These are phyloP conservation scores for Backusella mclennaniae DNA, from an alignment of 192 early-diverging fungal genomes.

Conservation along the genomic window DNA sequence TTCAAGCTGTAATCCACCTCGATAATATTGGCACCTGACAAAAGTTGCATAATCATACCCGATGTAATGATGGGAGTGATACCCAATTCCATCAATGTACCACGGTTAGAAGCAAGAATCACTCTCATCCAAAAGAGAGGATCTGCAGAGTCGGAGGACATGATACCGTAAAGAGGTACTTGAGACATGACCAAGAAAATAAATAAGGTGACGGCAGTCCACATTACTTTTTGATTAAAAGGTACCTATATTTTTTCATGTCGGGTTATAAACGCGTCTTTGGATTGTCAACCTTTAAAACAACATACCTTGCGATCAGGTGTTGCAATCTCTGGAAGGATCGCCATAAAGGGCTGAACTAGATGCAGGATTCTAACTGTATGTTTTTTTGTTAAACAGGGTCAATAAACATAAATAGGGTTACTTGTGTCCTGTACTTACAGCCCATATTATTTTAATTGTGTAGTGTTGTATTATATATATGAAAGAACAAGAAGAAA, in stretches of 20 bases:
- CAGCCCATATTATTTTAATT: neutral
- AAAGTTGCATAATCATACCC: slow-evolving; percentile 99
- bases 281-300: neutral
- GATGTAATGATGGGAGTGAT: slow-evolving; percentile 99
- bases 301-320: slow-evolving; percentile 90
- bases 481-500: neutral
- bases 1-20: slow-evolving; percentile 98
- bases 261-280: neutral
- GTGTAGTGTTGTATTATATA: neutral
- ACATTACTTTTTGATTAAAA: slow-evolving; percentile 98
- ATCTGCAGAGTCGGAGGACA: slow-evolving; percentile 98
- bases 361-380: slow-evolving; percentile 94
- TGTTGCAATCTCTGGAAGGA: slow-evolving; percentile 97
- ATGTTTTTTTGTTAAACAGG: neutral
- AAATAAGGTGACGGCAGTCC: slow-evolving; percentile 99
- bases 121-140: slow-evolving; percentile 99
- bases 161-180: slow-evolving; percentile 99
- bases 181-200: slow-evolving; percentile 99
- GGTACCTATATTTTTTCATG: slow-evolving; percentile 66
- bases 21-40: slow-evolving; percentile 97
- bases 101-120: slow-evolving; percentile 99
- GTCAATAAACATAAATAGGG: neutral
- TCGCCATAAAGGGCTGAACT: slow-evolving; percentile 95
- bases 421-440: neutral
- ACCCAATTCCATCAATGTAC: slow-evolving; percentile 99